These are phyloP conservation scores for Dactylellina parvicollis DNA, from an alignment of 2,329 filamentous ascomycete genomes.

Conservation along the genomic window DNA sequence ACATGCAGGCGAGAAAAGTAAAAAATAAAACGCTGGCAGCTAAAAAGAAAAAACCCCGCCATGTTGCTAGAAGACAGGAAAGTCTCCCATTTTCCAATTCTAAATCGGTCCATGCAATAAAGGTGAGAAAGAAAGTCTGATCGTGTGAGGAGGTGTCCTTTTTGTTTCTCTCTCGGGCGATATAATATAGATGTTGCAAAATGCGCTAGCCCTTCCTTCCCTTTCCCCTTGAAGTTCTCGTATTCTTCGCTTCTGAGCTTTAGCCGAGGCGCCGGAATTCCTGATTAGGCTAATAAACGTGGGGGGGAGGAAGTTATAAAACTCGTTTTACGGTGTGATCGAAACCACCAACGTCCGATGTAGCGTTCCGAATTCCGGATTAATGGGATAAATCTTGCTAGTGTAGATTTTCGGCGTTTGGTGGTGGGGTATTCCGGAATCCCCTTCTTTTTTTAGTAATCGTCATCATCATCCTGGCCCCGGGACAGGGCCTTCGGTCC, in stretches of 20 bases:
- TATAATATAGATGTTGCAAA: no score
- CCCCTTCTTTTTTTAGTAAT: constrained; percentile 21
- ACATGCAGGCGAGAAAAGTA: neutral
- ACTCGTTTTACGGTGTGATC: neutral
- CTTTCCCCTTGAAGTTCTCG: neutral
- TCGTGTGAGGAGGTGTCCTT: neutral
- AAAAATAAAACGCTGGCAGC: constrained; percentile 16
- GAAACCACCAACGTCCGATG: constrained; percentile 5
- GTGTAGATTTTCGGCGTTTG: neutral
- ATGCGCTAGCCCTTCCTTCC: no score
- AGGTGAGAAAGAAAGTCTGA: neutral
- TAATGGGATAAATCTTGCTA: constrained; percentile 6
- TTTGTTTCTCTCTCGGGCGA: neutral
- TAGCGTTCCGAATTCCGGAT: constrained; percentile 12
- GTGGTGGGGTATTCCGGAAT: constrained; percentile 1
- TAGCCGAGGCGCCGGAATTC: constrained; percentile 32
- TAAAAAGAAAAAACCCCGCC: constrained; percentile 34
- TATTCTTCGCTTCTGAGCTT: constrained; percentile 41
- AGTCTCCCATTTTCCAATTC: constrained; percentile 7
- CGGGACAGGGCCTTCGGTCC: constrained; percentile 61
- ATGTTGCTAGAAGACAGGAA: constrained; percentile 9
- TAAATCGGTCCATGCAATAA: neutral
- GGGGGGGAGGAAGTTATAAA: neutral
- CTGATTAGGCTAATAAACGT: constrained; percentile 40
- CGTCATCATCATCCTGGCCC: constrained; percentile 49